phyloP scores from a whole-genome alignment of 2,329 filamentous ascomycete species.

The Clonostachys sp. region DNA sequence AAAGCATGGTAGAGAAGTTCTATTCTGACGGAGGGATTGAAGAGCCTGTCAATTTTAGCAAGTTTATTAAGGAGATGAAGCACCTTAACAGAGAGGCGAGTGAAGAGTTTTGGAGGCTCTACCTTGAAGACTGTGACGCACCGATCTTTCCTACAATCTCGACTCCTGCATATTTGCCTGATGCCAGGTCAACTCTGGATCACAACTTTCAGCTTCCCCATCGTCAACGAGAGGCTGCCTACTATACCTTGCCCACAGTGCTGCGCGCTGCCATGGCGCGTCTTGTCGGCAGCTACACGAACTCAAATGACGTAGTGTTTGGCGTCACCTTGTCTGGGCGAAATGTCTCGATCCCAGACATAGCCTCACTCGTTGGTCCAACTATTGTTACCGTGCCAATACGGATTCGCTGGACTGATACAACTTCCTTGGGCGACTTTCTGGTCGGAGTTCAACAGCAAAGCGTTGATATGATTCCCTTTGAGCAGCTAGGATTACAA shows the following conservation, averaged over 20 bases:
- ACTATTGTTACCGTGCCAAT: constrained; percentile 18
- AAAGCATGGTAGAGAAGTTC: constrained; percentile 30
- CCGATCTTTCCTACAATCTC: constrained; percentile 2
- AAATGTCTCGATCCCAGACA: constrained; percentile 10
- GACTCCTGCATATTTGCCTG: background rate
- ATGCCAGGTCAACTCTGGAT: background rate
- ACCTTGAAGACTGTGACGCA: background rate
- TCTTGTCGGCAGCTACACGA: constrained; percentile 24
- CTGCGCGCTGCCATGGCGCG: constrained; percentile 13
- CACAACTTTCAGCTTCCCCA: constrained; percentile 3
- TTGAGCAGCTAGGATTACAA: constrained; percentile 9
- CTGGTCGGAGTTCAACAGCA: constrained; percentile 22
- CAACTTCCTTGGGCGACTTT: constrained; percentile 24
- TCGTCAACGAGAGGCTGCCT: background rate
- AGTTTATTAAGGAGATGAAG: constrained; percentile 33
- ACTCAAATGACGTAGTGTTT: constrained; percentile 19
- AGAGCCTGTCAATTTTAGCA: constrained; percentile 24
- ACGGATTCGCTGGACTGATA: constrained; percentile 16
- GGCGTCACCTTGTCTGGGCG: constrained; percentile 15
- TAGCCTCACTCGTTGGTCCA: constrained; percentile 16
- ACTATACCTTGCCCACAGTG: constrained; percentile 8
- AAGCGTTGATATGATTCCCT: constrained; percentile 5
- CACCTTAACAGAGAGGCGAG: constrained; percentile 23
- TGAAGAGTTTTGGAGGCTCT: constrained; percentile 31
- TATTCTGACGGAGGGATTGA: constrained; percentile 16